These are phyloP conservation scores for Monilinia polystroma DNA, from an alignment of 2,329 filamentous ascomycete genomes.

Conservation along the genomic window DNA sequence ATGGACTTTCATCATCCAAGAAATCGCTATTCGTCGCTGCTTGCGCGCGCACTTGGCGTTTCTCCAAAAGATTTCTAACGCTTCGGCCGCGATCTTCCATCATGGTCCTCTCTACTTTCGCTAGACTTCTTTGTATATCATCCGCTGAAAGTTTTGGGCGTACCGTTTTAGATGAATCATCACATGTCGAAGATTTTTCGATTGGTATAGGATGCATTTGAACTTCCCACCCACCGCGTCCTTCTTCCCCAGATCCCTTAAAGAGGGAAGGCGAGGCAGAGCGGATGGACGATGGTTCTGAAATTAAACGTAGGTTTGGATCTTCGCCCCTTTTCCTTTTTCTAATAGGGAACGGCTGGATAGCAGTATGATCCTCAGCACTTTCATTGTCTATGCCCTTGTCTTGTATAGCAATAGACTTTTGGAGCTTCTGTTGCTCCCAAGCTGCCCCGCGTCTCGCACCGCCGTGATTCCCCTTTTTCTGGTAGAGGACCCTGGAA, in stretches of 20 bases:
- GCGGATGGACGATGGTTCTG: not conserved
- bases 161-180: not conserved
- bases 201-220: not conserved
- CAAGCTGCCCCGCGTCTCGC: constrained; percentile 4
- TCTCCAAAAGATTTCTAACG: not conserved
- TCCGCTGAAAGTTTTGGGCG: not conserved
- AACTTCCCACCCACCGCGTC: not conserved
- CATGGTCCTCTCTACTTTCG: not conserved
- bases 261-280: not conserved
- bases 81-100: constrained; percentile 5
- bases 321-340: not conserved
- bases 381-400: not conserved
- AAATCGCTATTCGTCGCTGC: constrained; percentile 9
- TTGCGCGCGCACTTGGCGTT: not conserved
- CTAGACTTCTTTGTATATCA: not conserved
- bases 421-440: not conserved
- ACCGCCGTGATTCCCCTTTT: not conserved
- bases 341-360: not conserved
- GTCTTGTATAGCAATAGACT: not conserved
- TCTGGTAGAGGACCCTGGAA: not conserved
- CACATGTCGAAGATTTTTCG: not conserved
- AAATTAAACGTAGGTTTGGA: not conserved
- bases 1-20: constrained; percentile 31
- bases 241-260: not conserved
- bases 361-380: not conserved